These are phyloP conservation scores for Coemansia sp. DNA, from an alignment of 192 early-diverging fungal species.

Conservation along the genomic window DNA sequence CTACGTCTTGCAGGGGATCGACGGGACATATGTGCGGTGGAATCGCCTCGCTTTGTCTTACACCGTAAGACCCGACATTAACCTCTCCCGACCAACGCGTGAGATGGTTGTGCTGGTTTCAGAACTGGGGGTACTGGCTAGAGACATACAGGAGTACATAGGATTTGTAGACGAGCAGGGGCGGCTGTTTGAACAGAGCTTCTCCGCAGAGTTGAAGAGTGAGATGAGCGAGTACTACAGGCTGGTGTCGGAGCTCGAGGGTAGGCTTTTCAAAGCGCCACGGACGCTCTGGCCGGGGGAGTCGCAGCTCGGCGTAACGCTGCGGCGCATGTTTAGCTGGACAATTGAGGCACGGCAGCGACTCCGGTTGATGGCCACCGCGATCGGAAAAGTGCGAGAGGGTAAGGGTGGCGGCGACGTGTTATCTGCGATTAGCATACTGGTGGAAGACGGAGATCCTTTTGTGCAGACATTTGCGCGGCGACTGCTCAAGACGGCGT, in stretches of 20 bases:
- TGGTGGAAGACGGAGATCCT: slow-evolving; percentile 90
- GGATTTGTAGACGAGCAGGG: slow-evolving; percentile 26
- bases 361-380: slow-evolving; percentile 70
- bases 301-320: slow-evolving; percentile 62
- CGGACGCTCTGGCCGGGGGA: slow-evolving; percentile 38
- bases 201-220: slow-evolving; percentile 74
- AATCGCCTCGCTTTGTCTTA: slow-evolving; percentile 56
- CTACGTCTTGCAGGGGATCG: slow-evolving; percentile 91
- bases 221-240: slow-evolving; percentile 84
- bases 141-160: slow-evolving; percentile 62
- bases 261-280: slow-evolving; percentile 62
- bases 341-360: slow-evolving; percentile 73
- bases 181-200: slow-evolving; percentile 61
- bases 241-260: slow-evolving; percentile 82
- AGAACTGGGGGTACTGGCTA: slow-evolving; percentile 80
- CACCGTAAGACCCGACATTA: slow-evolving; percentile 57
- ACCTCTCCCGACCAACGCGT: slow-evolving; percentile 59
- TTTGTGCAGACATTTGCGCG: slow-evolving; percentile 75
- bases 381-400: slow-evolving; percentile 35
- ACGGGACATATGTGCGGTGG: slow-evolving; percentile 79
- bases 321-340: slow-evolving; percentile 88
- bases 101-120: slow-evolving; percentile 65
- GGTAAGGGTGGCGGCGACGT: slow-evolving; percentile 41
- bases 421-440: slow-evolving; percentile 71
- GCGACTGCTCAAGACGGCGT: slow-evolving; percentile 69